phyloP scores from a whole-genome alignment of 2,329 filamentous ascomycete species.

The Colletotrichum shisoi region DNA sequence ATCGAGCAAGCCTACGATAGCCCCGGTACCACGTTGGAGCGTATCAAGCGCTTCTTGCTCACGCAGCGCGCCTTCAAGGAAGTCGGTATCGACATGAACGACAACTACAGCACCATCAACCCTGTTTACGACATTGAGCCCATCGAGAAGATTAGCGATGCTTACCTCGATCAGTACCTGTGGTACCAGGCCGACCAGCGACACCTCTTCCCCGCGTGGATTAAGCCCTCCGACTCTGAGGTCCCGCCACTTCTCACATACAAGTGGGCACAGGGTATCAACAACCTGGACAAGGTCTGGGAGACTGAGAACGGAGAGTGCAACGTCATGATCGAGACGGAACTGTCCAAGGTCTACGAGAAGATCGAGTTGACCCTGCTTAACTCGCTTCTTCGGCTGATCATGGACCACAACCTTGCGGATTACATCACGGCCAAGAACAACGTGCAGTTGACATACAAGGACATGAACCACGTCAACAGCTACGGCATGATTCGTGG shows the following conservation, averaged over 20 bases:
- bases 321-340: slow-evolving; percentile 98
- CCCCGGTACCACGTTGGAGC: slow-evolving; percentile 90
- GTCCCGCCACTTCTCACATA: slow-evolving; percentile 93
- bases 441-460: slow-evolving; percentile 98
- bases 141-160: slow-evolving; percentile 99
- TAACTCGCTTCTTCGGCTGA: slow-evolving; percentile 88
- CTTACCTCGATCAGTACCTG: slow-evolving; percentile 96
- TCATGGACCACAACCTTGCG: slow-evolving; percentile 99
- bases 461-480: slow-evolving; percentile 99
- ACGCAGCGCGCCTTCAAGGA: slow-evolving; percentile 99
- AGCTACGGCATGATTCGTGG: slow-evolving; percentile 98
- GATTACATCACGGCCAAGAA: slow-evolving; percentile 99
- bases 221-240: slow-evolving; percentile 98
- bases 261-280: slow-evolving; percentile 99
- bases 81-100: slow-evolving; percentile 99
- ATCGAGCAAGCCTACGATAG: slow-evolving; percentile 99
- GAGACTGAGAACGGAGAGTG: slow-evolving; percentile 92
- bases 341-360: slow-evolving; percentile 98
- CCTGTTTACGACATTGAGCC: slow-evolving; percentile 99
- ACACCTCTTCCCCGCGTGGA: slow-evolving; percentile 97
- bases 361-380: slow-evolving; percentile 97
- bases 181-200: slow-evolving; percentile 99
- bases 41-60: slow-evolving; percentile 95
- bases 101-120: slow-evolving; percentile 99
- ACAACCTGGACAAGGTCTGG: slow-evolving; percentile 96